Evolutionary conservation across 495 filamentous ascomycete species (phyloP).

Genomic region (Acidiella bohemica): DNA sequence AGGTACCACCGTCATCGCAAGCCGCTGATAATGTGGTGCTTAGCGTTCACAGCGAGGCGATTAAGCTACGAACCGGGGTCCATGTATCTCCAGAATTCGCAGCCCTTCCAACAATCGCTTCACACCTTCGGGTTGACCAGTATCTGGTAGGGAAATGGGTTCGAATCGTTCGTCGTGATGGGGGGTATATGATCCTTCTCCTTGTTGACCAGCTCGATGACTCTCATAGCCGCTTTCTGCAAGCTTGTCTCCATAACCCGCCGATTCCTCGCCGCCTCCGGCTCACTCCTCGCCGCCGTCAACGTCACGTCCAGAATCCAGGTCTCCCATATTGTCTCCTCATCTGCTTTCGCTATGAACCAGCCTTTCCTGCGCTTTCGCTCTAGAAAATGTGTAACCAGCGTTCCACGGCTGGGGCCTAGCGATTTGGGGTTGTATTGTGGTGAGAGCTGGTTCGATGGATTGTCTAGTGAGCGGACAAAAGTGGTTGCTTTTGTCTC

Average conservation of each 20-base stretch:
- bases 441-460: slow-evolving; percentile 30
- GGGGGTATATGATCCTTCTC: slow-evolving; percentile 96
- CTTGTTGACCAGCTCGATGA: slow-evolving; percentile 66
- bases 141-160: slow-evolving; percentile 92
- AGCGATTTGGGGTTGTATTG: slow-evolving; percentile 27
- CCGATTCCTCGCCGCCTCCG: slow-evolving; percentile 30
- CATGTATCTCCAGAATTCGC: too few relatives aligned
- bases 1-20: too few relatives aligned
- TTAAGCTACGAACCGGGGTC: too few relatives aligned
- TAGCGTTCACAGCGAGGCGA: too few relatives aligned
- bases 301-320: slow-evolving; percentile 90
- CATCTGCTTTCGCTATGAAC: slow-evolving; percentile 71
- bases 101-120: too few relatives aligned
- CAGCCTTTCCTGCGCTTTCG: slow-evolving; percentile 64
- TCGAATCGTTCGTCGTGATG: slow-evolving; percentile 81
- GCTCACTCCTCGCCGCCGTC: slow-evolving; percentile 71
- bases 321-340: slow-evolving; percentile 92
- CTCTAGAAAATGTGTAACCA: slow-evolving; percentile 90
- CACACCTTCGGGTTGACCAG: slow-evolving; percentile 35
- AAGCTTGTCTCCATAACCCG: slow-evolving; percentile 78
- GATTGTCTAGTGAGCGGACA: slow-evolving; percentile 43
- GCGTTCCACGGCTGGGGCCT: slow-evolving; percentile 44
- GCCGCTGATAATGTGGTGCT: too few relatives aligned
- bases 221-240: slow-evolving; percentile 73
- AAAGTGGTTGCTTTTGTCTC: slow-evolving; percentile 70